Base-by-base conservation (phyloP, 345 rosid genomes). In the Pugionium dolabratum region DNA sequence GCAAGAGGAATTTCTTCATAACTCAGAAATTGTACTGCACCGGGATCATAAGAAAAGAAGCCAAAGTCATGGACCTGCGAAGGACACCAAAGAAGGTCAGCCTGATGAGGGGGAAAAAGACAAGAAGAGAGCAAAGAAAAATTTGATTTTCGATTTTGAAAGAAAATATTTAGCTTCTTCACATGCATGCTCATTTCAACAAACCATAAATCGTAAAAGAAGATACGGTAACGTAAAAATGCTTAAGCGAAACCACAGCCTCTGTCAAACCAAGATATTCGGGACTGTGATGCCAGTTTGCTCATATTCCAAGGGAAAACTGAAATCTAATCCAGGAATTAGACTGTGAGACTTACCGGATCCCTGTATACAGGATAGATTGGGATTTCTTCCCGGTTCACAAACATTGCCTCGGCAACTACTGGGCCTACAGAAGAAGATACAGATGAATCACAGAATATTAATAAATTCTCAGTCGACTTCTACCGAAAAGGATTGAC, bases 1-100 rank as follows among this genome's bases (percentile, higher is more conserved):
- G 95, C 87, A 84, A 93, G 98, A 55, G 97, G 89, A 69, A 93
- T 93, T 81, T 90, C 98, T 76, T 86, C 96, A 59, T 93, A 93
- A n/a, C 79, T 70, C 72, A 90, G 79, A 79, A 84, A 88, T 54
- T 88, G 86, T 51, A 93, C 70, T 8, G 86, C 90, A 74, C 59
- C 59, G 63, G 97, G 96, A 80, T 90, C 83, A 74, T 88, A 93
- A 41, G 82, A 78, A 79, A 86, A 93, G 87, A 93, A 93, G 64
- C 98, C 98, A 76, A 93, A 93, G 78, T 93, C 98, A 83, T 93
- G 98, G 67, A 93, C 97, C 98, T 90, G 78, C 35, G 59, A 54
- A 37, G 68, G 18, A 18, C 52, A 54, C 46, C 55, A 72, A 35
- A 77, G 9, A 43, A 47, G 25, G 46, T 74, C 66, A 76, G 73